phyloP scores from a whole-genome alignment of 1,284 basidiomycete species.

The Coniferiporia sulphurascens region DNA sequence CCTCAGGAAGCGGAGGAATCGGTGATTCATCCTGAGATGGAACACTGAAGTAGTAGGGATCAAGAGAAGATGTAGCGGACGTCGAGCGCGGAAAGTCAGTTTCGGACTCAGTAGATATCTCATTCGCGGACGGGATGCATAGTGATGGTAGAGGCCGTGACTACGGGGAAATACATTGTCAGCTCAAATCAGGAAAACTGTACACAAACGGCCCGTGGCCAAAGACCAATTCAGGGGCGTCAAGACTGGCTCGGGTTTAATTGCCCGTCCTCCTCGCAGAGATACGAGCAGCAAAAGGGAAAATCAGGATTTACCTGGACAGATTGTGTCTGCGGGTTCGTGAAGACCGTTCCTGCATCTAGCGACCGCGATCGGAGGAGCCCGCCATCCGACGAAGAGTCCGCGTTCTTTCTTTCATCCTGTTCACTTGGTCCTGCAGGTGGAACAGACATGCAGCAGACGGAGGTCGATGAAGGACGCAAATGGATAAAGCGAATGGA shows the following conservation, averaged over 20 bases:
- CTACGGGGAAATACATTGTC: neutral
- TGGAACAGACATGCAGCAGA: slow-evolving; percentile 12
- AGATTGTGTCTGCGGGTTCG: neutral
- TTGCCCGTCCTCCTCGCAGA: neutral
- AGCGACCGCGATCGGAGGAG: neutral
- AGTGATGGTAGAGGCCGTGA: slow-evolving; percentile 3
- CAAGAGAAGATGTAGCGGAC: slow-evolving; percentile 70
- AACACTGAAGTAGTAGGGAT: slow-evolving; percentile 77
- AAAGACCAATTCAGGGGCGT: neutral
- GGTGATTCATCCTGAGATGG: slow-evolving; percentile 63
- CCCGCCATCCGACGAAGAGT: neutral
- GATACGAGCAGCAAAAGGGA: neutral
- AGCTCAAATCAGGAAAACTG: neutral
- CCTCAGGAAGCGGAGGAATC: slow-evolving; percentile 41
- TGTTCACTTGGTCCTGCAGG: neutral
- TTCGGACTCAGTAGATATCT: slow-evolving; percentile 10
- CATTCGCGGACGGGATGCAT: slow-evolving; percentile 5
- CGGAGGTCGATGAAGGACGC: neutral
- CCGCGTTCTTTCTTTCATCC: slow-evolving; percentile 3
- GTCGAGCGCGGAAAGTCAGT: slow-evolving; percentile 42
- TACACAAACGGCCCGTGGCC: neutral
- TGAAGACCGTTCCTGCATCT: neutral
- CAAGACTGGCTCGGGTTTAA: neutral
- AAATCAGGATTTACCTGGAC: slow-evolving; percentile 1
- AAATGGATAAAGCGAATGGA: neutral